Evolutionary conservation across 371 early-diverging fungal genomes (phyloP).

Genomic region (Rhizopus delemar): DNA sequence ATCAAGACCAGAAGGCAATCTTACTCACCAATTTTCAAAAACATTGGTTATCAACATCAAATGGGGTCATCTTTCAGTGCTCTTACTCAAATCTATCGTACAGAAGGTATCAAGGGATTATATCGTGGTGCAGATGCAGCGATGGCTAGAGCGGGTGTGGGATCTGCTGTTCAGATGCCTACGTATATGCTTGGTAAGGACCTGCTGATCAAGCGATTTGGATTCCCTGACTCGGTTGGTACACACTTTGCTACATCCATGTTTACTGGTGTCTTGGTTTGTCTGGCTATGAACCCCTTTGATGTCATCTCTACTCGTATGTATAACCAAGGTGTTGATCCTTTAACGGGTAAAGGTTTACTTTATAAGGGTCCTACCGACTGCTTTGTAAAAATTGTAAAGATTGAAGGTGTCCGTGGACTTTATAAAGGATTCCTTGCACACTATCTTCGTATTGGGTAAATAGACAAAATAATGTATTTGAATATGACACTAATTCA

Average conservation of each 20-base stretch:
- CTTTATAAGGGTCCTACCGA: conserved; percentile 81
- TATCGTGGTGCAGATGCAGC: conserved; percentile 90
- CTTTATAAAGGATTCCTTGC: conserved; percentile 93
- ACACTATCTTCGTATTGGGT: conserved; percentile 93
- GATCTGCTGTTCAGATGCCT: conserved; percentile 91
- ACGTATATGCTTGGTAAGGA: conserved; percentile 85
- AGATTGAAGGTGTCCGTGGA: conserved; percentile 82
- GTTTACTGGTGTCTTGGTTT: conserved; percentile 84
- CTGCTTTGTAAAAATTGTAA: conserved; percentile 82
- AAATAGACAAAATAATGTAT: conserved; percentile 22
- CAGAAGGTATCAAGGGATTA: conserved; percentile 75
- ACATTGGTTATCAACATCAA: conserved; percentile 90
- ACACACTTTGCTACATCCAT: conserved; percentile 81
- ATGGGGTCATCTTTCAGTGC: conserved; percentile 73
- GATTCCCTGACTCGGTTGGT: conserved; percentile 62
- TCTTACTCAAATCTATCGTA: conserved; percentile 64
- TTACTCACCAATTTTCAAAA: conserved; percentile 68
- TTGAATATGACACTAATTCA: neutral
- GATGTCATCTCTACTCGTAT: conserved; percentile 94
- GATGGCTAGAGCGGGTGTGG: conserved; percentile 89
- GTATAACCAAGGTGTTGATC: conserved; percentile 88
- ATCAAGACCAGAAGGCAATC: conserved; percentile 96
- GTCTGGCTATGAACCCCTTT: conserved; percentile 94
- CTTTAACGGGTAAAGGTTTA: conserved; percentile 59
- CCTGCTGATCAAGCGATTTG: conserved; percentile 60